Conservation (phyloP, 2,329 filamentous ascomycete genomes). For the Lojkania enalia region DNA sequence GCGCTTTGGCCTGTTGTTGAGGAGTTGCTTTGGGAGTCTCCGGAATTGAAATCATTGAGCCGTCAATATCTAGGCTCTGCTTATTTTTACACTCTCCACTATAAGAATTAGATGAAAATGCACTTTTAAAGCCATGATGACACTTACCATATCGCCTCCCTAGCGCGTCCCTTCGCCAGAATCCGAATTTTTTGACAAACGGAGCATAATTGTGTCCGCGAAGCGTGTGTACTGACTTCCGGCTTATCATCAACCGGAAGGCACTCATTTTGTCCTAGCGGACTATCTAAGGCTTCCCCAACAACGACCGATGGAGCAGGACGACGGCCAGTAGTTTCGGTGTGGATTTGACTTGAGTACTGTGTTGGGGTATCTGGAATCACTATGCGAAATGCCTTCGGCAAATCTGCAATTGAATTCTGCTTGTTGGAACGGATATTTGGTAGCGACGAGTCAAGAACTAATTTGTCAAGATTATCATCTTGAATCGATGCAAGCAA, state of each 20-base stretch:
- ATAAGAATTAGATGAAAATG: not conserved
- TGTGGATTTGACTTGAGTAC: constrained; percentile 11
- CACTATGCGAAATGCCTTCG: not conserved
- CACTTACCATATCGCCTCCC: constrained; percentile 16
- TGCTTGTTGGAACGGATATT: not conserved
- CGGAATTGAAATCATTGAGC: constrained; percentile 5
- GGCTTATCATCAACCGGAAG: not conserved
- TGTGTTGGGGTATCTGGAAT: constrained; percentile 17
- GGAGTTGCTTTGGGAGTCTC: constrained; percentile 6
- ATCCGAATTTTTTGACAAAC: constrained; percentile 10
- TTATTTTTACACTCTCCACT: constrained; percentile 7
- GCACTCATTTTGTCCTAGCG: not conserved
- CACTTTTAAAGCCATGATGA: not conserved
- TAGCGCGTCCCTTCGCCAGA: constrained; percentile 1
- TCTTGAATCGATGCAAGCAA: not conserved
- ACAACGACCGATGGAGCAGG: too few species aligned
- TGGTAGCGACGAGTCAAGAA: not conserved
- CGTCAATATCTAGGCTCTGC: constrained; percentile 6
- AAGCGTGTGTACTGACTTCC: too few species aligned
- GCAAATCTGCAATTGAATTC: not conserved
- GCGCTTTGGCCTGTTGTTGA: not conserved
- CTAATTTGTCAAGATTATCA: constrained; percentile 2
- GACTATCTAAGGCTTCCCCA: too few species aligned
- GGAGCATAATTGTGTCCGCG: too few species aligned
- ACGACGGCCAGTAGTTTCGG: too few species aligned